Percentiles rank a stretch among this genome's conserved stretches.
Conservation (phyloP, 1,284 basidiomycete genomes). For the Leccinum pachyderme region DNA sequence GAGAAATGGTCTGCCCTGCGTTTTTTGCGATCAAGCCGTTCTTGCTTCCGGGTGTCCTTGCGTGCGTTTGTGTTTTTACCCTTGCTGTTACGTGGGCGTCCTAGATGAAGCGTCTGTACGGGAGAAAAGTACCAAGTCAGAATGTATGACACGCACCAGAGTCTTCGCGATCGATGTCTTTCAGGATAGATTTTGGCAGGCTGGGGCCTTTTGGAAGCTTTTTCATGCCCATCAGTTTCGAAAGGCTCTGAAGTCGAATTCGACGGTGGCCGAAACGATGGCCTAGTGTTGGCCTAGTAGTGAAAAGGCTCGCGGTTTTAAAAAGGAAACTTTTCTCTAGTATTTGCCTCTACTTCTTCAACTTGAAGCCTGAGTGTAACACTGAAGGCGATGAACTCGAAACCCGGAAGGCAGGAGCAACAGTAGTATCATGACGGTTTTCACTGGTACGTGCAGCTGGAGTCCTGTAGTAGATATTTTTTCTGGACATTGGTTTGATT, state of each 20-base stretch:
- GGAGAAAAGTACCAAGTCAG: neutral
- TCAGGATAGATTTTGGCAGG: constrained; percentile 28
- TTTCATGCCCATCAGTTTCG: neutral
- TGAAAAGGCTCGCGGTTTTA: no score
- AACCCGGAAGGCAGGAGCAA: no score
- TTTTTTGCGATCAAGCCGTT: constrained; percentile 55
- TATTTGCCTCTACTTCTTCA: no score
- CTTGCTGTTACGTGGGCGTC: constrained; percentile 5
- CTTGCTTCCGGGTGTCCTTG: constrained; percentile 66
- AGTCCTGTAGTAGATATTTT: no score
- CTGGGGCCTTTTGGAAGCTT: constrained; percentile 14
- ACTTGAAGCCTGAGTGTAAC: no score
- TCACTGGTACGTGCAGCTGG: no score
- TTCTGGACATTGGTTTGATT: no score
- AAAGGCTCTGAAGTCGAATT: neutral
- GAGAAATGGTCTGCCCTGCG: constrained; percentile 58
- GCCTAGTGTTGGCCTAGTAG: no score
- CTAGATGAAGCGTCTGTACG: neutral
- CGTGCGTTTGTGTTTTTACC: constrained; percentile 35
- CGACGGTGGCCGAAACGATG: no score
- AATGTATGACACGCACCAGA: constrained; percentile 8
- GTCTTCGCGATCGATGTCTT: constrained; percentile 21
- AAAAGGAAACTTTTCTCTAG: no score
- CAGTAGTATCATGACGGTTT: no score
- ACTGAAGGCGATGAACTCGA: no score